Percentiles rank a stretch among this genome's conserved stretches.
Evolutionary conservation across 2,329 filamentous ascomycete genomes (phyloP).

Genomic region (Arachnomyces sp.): DNA sequence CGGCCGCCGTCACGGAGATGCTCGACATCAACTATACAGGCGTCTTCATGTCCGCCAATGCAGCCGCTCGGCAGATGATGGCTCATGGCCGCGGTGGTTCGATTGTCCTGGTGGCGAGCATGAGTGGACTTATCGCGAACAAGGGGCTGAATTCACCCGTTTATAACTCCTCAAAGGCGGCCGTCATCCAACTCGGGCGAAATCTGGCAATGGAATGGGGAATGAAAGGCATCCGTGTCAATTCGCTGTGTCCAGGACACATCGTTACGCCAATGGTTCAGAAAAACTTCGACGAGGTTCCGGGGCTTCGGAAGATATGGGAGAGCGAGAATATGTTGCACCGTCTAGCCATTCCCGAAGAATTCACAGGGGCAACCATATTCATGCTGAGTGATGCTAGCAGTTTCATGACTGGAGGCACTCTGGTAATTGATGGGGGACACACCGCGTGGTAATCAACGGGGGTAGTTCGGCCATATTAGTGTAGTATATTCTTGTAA

Average conservation of each 20-base stretch:
- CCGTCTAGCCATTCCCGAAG: constrained; percentile 18
- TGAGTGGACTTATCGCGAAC: constrained; percentile 15
- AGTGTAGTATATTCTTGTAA: too few species aligned
- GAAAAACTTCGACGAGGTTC: constrained; percentile 11
- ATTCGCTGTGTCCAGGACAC: constrained; percentile 16
- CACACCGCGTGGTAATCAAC: constrained; percentile 20
- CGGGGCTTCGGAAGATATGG: constrained; percentile 13
- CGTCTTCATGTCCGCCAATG: constrained; percentile 15
- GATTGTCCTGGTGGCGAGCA: constrained; percentile 17
- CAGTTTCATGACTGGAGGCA: constrained; percentile 29
- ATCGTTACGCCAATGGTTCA: constrained; percentile 13
- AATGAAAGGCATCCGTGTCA: constrained; percentile 19
- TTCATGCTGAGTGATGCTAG: constrained; percentile 26
- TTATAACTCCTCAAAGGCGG: constrained; percentile 42
- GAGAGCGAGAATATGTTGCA: constrained; percentile 16
- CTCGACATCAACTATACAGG: constrained; percentile 22
- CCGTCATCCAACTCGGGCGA: constrained; percentile 37
- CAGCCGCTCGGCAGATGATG: constrained; percentile 8
- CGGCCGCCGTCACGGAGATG: constrained; percentile 4
- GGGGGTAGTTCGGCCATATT: too few species aligned
- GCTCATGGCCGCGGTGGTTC: constrained; percentile 5
- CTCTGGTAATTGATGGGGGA: constrained; percentile 27
- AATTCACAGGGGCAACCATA: constrained; percentile 23
- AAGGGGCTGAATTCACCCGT: constrained; percentile 13
- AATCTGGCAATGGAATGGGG: constrained; percentile 41